Percentiles rank a stretch among this genome's conserved stretches.
Evolutionary conservation across 495 filamentous ascomycete genomes (phyloP).

Genomic region (Penicillium mononematosum): DNA sequence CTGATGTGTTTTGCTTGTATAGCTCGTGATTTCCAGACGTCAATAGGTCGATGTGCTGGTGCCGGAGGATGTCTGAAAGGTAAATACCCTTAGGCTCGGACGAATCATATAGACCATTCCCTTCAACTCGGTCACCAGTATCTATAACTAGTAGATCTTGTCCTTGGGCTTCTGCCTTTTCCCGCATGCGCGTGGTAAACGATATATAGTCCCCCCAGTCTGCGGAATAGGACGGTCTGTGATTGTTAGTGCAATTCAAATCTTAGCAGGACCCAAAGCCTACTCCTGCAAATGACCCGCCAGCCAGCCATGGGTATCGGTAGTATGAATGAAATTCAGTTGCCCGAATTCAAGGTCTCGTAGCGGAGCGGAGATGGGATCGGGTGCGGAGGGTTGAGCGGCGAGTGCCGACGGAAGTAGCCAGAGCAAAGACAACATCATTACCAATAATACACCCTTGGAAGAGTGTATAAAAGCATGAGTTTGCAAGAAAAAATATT

Average conservation of each 20-base stretch:
- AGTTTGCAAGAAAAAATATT: not conserved
- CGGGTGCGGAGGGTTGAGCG: slow-evolving; percentile 76
- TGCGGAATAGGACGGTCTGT: slow-evolving; percentile 80
- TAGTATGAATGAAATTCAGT: slow-evolving; percentile 92
- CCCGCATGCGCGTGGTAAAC: slow-evolving; percentile 77
- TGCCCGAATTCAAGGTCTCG: slow-evolving; percentile 85
- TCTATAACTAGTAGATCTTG: slow-evolving; percentile 86
- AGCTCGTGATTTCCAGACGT: slow-evolving; percentile 95
- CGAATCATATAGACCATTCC: slow-evolving; percentile 93
- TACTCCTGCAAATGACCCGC: slow-evolving; percentile 90
- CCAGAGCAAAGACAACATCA: slow-evolving; percentile 27
- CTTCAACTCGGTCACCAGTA: slow-evolving; percentile 91
- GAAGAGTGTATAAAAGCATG: not conserved
- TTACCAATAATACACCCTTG: not conserved
- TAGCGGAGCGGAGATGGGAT: slow-evolving; percentile 77
- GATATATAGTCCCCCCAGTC: slow-evolving; percentile 99
- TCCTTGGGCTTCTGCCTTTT: slow-evolving; percentile 71
- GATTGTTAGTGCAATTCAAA: slow-evolving; percentile 24
- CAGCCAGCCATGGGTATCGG: slow-evolving; percentile 94
- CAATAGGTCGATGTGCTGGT: slow-evolving; percentile 81
- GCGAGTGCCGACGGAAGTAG: slow-evolving; percentile 38
- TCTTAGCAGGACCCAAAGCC: slow-evolving; percentile 24
- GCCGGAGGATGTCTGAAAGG: slow-evolving; percentile 76
- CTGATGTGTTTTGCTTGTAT: slow-evolving; percentile 74
- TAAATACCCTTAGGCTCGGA: slow-evolving; percentile 85